Percentiles rank a stretch among this genome's conserved stretches.
Evolutionary conservation across 2,329 filamentous ascomycete species (phyloP).

Genomic region (Penicillium sp.): DNA sequence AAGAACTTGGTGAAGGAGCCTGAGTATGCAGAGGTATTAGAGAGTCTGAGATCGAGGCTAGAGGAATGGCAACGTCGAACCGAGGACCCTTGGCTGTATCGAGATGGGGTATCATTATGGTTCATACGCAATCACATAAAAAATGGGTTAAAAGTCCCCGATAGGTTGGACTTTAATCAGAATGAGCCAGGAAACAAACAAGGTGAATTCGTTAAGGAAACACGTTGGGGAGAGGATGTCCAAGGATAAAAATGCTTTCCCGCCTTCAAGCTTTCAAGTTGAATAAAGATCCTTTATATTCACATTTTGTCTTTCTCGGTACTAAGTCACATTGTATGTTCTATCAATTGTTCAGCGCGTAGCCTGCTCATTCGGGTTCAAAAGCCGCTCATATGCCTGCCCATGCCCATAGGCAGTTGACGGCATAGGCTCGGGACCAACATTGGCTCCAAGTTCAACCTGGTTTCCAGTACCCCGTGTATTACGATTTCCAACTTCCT

Average conservation of each 20-base stretch:
- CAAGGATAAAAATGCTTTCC: not conserved
- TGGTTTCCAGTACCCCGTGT: not conserved
- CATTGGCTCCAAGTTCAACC: not conserved
- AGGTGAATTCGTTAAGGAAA: not conserved
- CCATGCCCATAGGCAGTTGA: not conserved
- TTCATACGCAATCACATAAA: slow-evolving; percentile 14
- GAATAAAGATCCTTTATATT: no score
- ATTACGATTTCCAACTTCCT: not conserved
- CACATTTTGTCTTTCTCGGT: no score
- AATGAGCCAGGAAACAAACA: slow-evolving; percentile 10
- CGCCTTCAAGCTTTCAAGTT: not conserved
- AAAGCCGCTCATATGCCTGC: not conserved
- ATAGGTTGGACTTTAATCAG: slow-evolving; percentile 23
- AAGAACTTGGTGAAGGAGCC: slow-evolving; percentile 43
- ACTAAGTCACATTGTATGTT: not conserved
- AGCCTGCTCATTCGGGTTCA: not conserved
- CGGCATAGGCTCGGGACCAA: not conserved
- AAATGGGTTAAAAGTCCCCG: slow-evolving; percentile 16
- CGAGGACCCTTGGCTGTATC: slow-evolving; percentile 35
- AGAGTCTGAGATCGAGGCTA: slow-evolving; percentile 32
- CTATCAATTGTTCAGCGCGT: not conserved
- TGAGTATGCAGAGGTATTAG: slow-evolving; percentile 32
- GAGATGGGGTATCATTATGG: slow-evolving; percentile 23
- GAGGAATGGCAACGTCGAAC: slow-evolving; percentile 38
- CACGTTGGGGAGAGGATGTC: not conserved